A percentile compares a stretch with the other conserved stretches of the same genome.
Evolutionary conservation across 768 basidiomycete genomes (phyloP).

Genomic region (Psilocybe subaeruginosa): DNA sequence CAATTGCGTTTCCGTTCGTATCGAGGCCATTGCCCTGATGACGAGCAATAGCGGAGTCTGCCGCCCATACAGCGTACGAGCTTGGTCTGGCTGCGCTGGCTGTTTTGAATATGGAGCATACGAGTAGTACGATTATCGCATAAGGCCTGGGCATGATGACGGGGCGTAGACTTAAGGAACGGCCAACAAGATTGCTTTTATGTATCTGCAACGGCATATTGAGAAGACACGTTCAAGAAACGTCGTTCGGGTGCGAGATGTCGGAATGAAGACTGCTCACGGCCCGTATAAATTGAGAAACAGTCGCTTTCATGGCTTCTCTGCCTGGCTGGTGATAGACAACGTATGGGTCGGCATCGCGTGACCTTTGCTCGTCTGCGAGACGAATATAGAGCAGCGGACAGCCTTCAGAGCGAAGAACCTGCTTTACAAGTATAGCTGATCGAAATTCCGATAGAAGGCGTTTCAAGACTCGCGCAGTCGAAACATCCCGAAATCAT

Average conservation of each 20-base stretch:
- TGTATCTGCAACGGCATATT: neutral
- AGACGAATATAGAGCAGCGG: neutral
- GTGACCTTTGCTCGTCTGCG: neutral
- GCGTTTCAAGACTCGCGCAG: too few species aligned
- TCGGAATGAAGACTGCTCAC: neutral
- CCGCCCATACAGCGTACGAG: constrained; percentile 49
- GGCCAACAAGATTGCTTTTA: neutral
- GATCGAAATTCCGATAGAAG: too few species aligned
- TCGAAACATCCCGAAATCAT: too few species aligned
- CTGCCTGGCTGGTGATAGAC: neutral
- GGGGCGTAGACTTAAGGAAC: neutral
- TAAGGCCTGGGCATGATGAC: neutral
- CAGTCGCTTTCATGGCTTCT: neutral
- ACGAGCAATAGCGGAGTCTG: constrained; percentile 45
- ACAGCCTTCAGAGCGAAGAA: too few species aligned
- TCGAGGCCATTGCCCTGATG: constrained; percentile 46
- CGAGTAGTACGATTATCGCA: neutral
- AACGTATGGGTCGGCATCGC: neutral
- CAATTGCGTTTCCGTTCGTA: constrained; percentile 31
- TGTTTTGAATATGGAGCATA: neutral
- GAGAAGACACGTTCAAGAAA: neutral
- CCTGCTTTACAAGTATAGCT: too few species aligned
- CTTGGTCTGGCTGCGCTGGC: constrained; percentile 27
- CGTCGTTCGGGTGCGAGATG: neutral
- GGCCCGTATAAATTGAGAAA: neutral